Percentiles rank a stretch among this genome's conserved stretches.
These are phyloP conservation scores for Peziza echinospora DNA, from an alignment of 495 filamentous ascomycete species.

Conservation along the genomic window DNA sequence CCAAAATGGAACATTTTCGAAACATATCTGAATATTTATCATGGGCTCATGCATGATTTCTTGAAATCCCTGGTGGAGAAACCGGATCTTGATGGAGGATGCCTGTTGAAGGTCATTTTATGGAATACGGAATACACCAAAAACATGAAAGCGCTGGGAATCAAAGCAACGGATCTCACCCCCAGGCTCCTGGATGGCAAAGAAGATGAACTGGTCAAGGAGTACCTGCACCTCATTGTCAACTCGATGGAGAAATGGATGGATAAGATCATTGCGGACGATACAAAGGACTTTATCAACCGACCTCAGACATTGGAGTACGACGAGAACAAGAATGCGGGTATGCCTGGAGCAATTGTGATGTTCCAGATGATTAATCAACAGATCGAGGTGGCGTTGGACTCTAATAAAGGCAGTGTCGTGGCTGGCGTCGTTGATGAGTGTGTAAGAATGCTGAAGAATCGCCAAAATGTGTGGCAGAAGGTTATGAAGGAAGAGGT, in stretches of 20 bases:
- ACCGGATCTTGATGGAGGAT: slow-evolving; percentile 50
- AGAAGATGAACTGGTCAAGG: slow-evolving; percentile 68
- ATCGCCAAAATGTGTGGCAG: slow-evolving; percentile 66
- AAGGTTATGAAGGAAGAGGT: slow-evolving; percentile 73
- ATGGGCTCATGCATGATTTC: slow-evolving; percentile 84
- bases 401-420: slow-evolving; percentile 64
- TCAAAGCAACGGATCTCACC: slow-evolving; percentile 43
- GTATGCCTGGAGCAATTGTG: slow-evolving; percentile 22
- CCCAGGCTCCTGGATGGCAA: slow-evolving; percentile 75
- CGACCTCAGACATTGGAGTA: slow-evolving; percentile 49
- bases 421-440: slow-evolving; percentile 83
- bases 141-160: slow-evolving; percentile 81
- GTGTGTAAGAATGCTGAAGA: slow-evolving; percentile 68
- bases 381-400: slow-evolving; percentile 58
- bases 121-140: slow-evolving; percentile 91
- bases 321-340: slow-evolving; percentile 28
- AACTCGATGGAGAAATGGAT: slow-evolving; percentile 95
- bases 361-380: slow-evolving; percentile 97
- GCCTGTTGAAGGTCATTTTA: slow-evolving; percentile 43
- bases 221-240: slow-evolving; percentile 87
- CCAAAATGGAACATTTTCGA: slow-evolving; percentile 95
- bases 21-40: slow-evolving; percentile 76
- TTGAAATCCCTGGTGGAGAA: slow-evolving; percentile 52
- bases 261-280: slow-evolving; percentile 62
- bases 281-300: slow-evolving; percentile 55